A percentile compares a stretch with the other conserved stretches of the same genome.
Conservation (phyloP, 2,329 filamentous ascomycete species). For the Penicillium brasilianum region DNA sequence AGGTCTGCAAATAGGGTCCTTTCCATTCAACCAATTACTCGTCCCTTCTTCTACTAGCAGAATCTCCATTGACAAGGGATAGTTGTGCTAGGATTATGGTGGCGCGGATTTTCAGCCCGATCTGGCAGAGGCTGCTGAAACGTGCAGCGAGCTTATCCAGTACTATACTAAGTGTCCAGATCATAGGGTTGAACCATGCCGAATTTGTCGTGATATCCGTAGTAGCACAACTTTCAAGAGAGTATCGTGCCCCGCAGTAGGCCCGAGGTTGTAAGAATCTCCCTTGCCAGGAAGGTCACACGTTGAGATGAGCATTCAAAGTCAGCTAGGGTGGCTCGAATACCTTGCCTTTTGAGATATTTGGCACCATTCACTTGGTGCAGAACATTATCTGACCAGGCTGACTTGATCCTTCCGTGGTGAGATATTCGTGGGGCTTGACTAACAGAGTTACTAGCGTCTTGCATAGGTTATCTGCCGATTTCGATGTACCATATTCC, state of each 20-base stretch:
- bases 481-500: background rate
- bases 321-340: background rate
- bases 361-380: background rate
- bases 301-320: background rate
- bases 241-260: background rate
- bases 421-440: background rate
- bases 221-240: background rate
- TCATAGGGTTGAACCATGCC: background rate
- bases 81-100: background rate
- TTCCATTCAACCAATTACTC: background rate
- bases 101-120: constrained; percentile 4
- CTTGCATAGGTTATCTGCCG: background rate
- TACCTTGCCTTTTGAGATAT: background rate
- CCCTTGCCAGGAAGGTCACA: background rate
- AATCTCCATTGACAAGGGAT: background rate
- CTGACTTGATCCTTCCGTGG: background rate
- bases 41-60: background rate
- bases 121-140: background rate
- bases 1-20: background rate
- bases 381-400: background rate
- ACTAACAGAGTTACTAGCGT: background rate
- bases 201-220: background rate
- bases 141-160: background rate
- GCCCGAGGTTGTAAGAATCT: background rate
- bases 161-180: background rate